A percentile compares a stretch with the other conserved stretches of the same genome.
phyloP scores from a whole-genome alignment of 2,329 filamentous ascomycete species.

The Neurospora sp. region DNA sequence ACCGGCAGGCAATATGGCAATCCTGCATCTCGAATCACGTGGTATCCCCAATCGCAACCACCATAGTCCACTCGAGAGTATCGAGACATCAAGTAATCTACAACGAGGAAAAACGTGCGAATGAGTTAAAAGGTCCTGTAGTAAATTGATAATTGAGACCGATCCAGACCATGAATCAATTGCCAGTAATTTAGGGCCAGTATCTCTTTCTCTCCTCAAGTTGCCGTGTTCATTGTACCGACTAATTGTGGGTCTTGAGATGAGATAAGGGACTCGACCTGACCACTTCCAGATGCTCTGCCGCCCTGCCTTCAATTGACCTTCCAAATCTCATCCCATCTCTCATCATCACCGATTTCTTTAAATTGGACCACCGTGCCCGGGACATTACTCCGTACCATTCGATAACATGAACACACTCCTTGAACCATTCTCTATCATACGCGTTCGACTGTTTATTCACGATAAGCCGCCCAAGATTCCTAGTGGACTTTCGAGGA shows the following conservation, averaged over 20 bases:
- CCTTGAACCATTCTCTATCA: neutral
- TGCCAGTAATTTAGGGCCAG: neutral
- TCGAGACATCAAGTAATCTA: neutral
- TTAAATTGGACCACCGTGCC: too few relatives aligned
- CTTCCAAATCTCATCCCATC: neutral
- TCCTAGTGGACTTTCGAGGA: too few relatives aligned
- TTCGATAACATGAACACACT: neutral
- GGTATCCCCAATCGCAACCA: neutral
- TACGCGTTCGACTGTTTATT: neutral
- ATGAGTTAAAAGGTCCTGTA: neutral
- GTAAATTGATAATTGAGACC: neutral
- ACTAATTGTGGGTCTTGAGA: neutral
- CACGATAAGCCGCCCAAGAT: too few relatives aligned
- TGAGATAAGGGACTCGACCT: neutral
- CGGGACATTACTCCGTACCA: too few relatives aligned
- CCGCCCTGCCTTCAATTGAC: neutral
- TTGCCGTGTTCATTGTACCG: neutral
- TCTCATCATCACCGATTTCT: neutral
- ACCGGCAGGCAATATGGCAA: neutral
- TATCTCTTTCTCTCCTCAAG: neutral
- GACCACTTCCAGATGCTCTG: neutral
- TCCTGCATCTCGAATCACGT: neutral
- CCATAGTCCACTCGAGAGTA: neutral
- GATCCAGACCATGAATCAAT: neutral
- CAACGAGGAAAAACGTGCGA: fast-evolving